These are phyloP conservation scores for Chlorophyllum brunneum DNA, from an alignment of 768 basidiomycete genomes.

Conservation along the genomic window DNA sequence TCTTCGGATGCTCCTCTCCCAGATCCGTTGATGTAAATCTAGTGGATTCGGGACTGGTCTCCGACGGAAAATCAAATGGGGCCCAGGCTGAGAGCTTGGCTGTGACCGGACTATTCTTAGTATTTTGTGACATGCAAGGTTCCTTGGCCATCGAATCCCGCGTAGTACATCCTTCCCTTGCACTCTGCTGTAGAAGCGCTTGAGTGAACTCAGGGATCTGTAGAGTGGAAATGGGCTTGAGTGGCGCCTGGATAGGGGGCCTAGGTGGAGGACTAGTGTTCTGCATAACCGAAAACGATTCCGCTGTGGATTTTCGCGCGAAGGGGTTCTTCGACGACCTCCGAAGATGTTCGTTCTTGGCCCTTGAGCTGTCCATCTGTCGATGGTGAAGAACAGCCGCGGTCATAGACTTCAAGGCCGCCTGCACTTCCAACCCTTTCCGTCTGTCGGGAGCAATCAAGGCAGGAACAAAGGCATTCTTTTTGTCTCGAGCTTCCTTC, in stretches of 20 bases:
- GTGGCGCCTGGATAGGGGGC: background rate
- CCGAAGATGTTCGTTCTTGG: background rate
- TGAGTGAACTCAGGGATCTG: slow-evolving; percentile 14
- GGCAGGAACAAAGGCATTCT: background rate
- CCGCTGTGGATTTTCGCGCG: background rate
- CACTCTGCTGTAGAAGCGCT: slow-evolving; percentile 7
- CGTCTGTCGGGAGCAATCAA: background rate
- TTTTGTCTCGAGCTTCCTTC: background rate
- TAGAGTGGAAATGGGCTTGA: slow-evolving; percentile 14
- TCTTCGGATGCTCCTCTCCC: background rate
- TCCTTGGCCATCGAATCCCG: background rate
- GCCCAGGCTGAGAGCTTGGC: background rate
- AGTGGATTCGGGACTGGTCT: too few species aligned
- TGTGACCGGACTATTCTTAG: background rate
- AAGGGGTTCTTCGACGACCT: slow-evolving; percentile 5
- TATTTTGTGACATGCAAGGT: background rate
- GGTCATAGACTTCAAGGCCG: slow-evolving; percentile 3
- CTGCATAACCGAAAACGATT: background rate
- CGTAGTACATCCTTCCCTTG: background rate
- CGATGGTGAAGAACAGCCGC: background rate
- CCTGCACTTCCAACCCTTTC: background rate
- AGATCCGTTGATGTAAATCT: background rate
- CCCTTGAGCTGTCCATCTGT: background rate
- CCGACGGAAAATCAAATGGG: background rate
- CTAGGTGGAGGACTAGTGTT: background rate